Percentiles rank a stretch among this genome's conserved stretches.
Conservation (phyloP, 495 filamentous ascomycete species). For the Recurvomyces mirabilis region DNA sequence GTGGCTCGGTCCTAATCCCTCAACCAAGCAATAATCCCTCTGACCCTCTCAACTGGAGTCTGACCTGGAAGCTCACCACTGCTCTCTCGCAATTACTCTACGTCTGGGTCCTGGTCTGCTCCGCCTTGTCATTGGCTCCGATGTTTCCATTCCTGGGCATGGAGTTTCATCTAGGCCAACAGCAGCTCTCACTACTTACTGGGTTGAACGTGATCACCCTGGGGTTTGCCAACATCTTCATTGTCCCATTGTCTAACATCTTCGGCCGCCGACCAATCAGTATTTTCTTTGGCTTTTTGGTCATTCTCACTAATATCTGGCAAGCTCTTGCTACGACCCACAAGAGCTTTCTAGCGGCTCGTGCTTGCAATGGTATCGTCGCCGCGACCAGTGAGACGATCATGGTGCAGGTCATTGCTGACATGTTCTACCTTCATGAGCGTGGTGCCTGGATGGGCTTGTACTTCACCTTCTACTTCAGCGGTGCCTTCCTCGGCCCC, state of each 20-base stretch:
- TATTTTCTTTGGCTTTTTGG: conserved; percentile 40
- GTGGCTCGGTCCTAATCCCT: conserved; percentile 21
- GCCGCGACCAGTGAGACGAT: conserved; percentile 43
- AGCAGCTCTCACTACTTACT: conserved; percentile 36
- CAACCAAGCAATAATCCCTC: neutral
- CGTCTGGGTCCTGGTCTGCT: conserved; percentile 44
- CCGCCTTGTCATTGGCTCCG: conserved; percentile 43
- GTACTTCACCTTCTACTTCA: conserved; percentile 27
- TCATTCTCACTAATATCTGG: conserved; percentile 45
- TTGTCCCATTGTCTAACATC: conserved; percentile 43
- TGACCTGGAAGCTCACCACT: conserved; percentile 3
- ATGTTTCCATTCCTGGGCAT: conserved; percentile 42
- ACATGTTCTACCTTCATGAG: conserved; percentile 52
- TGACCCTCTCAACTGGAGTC: conserved; percentile 7
- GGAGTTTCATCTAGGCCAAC: conserved; percentile 40
- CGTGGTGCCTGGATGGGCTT: conserved; percentile 39
- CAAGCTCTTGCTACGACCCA: conserved; percentile 44
- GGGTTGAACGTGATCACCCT: conserved; percentile 45
- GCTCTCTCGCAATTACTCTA: conserved; percentile 26
- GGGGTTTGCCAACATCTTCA: conserved; percentile 48
- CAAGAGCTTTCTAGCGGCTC: conserved; percentile 44
- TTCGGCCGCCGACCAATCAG: conserved; percentile 45
- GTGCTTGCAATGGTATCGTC: conserved; percentile 44
- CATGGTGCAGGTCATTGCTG: conserved; percentile 48
- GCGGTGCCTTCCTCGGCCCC: conserved; percentile 36